Percentiles rank a stretch among this genome's conserved stretches.
phyloP scores from a whole-genome alignment of 495 filamentous ascomycete genomes.

The Aspergillus indologenus region DNA sequence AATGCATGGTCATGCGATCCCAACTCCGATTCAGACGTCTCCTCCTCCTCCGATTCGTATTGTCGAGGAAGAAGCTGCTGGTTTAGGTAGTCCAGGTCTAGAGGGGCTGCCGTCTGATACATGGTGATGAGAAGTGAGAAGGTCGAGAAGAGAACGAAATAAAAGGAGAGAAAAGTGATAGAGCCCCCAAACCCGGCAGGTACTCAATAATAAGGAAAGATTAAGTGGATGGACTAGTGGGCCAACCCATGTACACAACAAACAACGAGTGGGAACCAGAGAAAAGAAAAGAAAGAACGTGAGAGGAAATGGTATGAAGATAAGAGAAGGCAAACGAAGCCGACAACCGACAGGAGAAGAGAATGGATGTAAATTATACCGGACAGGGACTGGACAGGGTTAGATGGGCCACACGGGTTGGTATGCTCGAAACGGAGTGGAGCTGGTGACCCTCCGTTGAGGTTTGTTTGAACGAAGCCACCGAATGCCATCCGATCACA shows the following conservation, averaged over 20 bases:
- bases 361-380: conserved; percentile 14
- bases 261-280: neutral
- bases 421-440: conserved; percentile 21
- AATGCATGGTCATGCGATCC: conserved; percentile 35
- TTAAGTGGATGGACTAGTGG: conserved; percentile 2
- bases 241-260: neutral
- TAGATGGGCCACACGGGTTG: conserved; percentile 22
- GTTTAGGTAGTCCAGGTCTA: conserved; percentile 38
- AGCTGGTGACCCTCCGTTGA: conserved; percentile 11
- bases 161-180: neutral
- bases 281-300: conserved; percentile 12
- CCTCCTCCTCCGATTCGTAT: conserved; percentile 48
- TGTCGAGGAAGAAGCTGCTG: conserved; percentile 35
- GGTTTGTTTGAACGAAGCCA: conserved; percentile 15
- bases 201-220: conserved; percentile 2
- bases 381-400: conserved; percentile 11
- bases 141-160: conserved; percentile 1
- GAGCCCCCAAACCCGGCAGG: neutral
- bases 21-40: conserved; percentile 40
- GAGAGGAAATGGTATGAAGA: conserved; percentile 11
- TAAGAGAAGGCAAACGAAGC: neutral
- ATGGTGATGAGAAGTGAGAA: conserved; percentile 20
- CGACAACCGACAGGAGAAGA: conserved; percentile 3
- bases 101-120: conserved; percentile 29
- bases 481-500: conserved; percentile 21